Percentiles rank a stretch among this genome's conserved stretches.
Evolutionary conservation across 371 early-diverging fungal species (phyloP).

Genomic region (Lichtheimia hyalospora): DNA sequence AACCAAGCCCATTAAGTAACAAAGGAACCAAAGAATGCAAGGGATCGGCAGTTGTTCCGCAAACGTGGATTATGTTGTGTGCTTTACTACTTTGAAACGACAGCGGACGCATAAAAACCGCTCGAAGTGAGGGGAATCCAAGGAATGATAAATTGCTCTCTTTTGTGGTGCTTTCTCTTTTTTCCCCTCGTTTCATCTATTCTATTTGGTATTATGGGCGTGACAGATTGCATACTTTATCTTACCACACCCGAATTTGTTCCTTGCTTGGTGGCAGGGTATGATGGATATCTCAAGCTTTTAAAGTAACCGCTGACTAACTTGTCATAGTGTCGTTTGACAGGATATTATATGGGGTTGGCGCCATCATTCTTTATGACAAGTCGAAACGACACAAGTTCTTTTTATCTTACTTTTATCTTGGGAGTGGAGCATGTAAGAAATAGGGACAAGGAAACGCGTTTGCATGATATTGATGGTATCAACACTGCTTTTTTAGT

Average conservation of each 20-base stretch:
- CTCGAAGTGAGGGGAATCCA: neutral
- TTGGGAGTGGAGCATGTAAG: slow-evolving; percentile 8
- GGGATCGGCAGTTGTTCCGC: no score
- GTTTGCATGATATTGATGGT: no score
- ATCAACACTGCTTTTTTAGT: neutral
- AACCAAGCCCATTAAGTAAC: no score
- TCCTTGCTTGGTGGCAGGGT: slow-evolving; percentile 7
- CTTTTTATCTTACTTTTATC: slow-evolving; percentile 15
- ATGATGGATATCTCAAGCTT: neutral
- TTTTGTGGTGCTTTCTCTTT: neutral
- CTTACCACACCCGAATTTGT: slow-evolving; percentile 6
- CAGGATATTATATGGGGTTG: slow-evolving; percentile 10
- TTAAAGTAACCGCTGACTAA: neutral
- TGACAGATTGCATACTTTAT: slow-evolving; percentile 5
- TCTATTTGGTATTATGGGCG: slow-evolving; percentile 2
- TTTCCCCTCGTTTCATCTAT: slow-evolving; percentile 1
- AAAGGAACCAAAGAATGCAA: no score
- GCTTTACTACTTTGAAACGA: no score
- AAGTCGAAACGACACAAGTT: slow-evolving; percentile 13
- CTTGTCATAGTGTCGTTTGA: neutral
- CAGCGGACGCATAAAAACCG: no score
- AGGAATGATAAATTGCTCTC: neutral
- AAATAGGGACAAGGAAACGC: neutral
- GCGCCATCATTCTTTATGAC: slow-evolving; percentile 7
- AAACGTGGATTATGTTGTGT: no score